phyloP scores from a whole-genome alignment of 2,329 filamentous ascomycete species.

The Waltergamsia citrina region DNA sequence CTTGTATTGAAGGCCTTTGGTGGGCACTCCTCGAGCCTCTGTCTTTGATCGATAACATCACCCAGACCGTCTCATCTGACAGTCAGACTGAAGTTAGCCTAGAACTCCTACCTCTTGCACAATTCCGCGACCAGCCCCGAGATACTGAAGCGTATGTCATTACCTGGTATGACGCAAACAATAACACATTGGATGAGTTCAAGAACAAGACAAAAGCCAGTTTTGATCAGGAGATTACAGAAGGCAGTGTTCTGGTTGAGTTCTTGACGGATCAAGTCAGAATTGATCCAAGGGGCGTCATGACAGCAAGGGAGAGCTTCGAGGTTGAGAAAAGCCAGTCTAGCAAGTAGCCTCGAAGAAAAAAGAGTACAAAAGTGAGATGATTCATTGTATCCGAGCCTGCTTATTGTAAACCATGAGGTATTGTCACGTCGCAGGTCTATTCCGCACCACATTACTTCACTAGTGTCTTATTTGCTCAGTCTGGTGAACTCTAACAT shows the following conservation, averaged over 20 bases:
- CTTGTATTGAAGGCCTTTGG: conserved; percentile 19
- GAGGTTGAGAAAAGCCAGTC: conserved; percentile 4
- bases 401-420: too few species aligned
- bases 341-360: too few species aligned
- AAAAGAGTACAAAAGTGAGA: too few species aligned
- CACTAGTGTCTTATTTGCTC: too few species aligned
- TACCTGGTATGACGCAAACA: conserved; percentile 14
- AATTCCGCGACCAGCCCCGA: conserved; percentile 14
- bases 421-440: too few species aligned
- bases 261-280: conserved; percentile 17
- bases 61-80: conserved; percentile 9
- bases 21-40: conserved; percentile 14
- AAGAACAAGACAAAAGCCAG: conserved; percentile 16
- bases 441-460: too few species aligned
- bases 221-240: conserved; percentile 6
- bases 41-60: conserved; percentile 16
- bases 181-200: conserved; percentile 12
- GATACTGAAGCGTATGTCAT: conserved; percentile 16
- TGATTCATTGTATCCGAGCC: too few species aligned
- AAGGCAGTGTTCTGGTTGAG: conserved; percentile 14
- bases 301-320: conserved; percentile 11
- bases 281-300: conserved; percentile 10
- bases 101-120: conserved; percentile 14
- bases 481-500: too few species aligned
- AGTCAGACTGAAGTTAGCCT: conserved; percentile 13